phyloP scores from a whole-genome alignment of 495 filamentous ascomycete genomes.

The Cudoniella acicularis region DNA sequence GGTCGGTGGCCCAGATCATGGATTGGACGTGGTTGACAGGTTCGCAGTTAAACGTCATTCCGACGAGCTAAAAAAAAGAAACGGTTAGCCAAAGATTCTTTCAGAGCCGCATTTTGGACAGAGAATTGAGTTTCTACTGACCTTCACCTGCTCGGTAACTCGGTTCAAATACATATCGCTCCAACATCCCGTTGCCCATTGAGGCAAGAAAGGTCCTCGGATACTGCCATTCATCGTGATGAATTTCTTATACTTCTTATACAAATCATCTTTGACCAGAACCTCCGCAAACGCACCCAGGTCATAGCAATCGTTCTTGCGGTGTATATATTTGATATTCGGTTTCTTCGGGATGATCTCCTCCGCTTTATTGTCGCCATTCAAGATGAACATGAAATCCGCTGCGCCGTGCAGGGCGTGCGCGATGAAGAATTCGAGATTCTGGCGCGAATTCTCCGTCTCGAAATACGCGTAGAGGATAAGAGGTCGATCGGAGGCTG shows the following conservation, averaged over 20 bases:
- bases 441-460: constrained; percentile 20
- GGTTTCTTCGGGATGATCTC: constrained; percentile 12
- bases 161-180: constrained; percentile 26
- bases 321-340: constrained; percentile 27
- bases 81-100: no score
- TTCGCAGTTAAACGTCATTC: constrained; percentile 30
- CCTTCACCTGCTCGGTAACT: constrained; percentile 29
- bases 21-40: constrained; percentile 31
- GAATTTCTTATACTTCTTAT: constrained; percentile 30
- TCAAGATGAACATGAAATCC: constrained; percentile 37
- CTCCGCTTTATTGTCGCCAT: constrained; percentile 27
- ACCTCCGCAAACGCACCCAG: constrained; percentile 28
- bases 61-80: constrained; percentile 33
- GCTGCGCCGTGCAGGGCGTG: constrained; percentile 31
- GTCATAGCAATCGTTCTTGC: constrained; percentile 27
- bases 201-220: constrained; percentile 34
- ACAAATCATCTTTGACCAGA: constrained; percentile 20
- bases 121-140: no score
- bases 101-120: no score
- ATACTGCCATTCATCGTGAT: constrained; percentile 31
- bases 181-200: constrained; percentile 30
- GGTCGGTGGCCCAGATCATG: constrained; percentile 37
- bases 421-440: constrained; percentile 30
- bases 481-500: neutral
- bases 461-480: constrained; percentile 29